A percentile compares a stretch with the other conserved stretches of the same genome.
Evolutionary conservation across 148 eudicot genomes (phyloP).

Genomic region (Fallopia convolvulus): DNA sequence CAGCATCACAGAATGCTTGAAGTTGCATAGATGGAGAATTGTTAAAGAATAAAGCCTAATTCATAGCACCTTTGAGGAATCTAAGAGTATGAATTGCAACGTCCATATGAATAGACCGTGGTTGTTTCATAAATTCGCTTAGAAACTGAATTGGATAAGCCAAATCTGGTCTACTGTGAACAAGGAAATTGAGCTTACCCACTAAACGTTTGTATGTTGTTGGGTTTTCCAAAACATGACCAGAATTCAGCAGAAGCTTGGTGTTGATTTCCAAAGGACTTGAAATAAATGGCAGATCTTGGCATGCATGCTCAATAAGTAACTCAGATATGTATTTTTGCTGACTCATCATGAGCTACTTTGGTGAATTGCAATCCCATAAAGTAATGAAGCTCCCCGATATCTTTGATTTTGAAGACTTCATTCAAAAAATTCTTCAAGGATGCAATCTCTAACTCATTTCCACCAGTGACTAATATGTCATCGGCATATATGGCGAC

Average conservation of each 20-base stretch:
- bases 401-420: neutral
- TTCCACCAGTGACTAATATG: neutral
- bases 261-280: neutral
- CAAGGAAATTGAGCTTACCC: neutral
- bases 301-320: neutral
- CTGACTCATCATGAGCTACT: neutral
- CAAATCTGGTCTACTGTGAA: neutral
- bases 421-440: neutral
- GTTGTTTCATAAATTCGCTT: neutral
- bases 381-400: neutral
- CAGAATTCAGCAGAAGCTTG: neutral
- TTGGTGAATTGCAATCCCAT: neutral
- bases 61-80: neutral
- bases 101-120: neutral
- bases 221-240: no score
- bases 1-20: neutral
- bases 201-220: neutral
- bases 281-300: neutral
- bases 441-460: neutral
- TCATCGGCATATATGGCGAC: neutral
- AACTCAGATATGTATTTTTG: neutral
- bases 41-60: neutral
- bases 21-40: neutral
- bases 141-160: neutral
- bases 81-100: neutral